Percentiles rank a stretch among this genome's conserved stretches.
Conservation (phyloP, 768 basidiomycete genomes). For the Pleurotus giganteus region DNA sequence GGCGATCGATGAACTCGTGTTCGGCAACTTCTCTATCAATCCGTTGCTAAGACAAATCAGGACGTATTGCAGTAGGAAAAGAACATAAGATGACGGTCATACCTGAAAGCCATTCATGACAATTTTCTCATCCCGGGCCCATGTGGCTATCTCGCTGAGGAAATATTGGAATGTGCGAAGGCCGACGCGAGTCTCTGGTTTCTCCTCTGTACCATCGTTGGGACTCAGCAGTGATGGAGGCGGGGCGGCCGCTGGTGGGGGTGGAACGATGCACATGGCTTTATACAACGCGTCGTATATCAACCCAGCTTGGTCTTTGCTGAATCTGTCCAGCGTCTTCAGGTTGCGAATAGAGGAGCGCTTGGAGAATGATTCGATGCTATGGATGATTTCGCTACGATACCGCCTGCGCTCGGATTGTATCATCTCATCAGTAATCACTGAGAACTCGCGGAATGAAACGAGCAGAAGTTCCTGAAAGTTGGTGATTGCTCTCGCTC, state of each 20-base stretch:
- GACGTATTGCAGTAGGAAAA: constrained; percentile 7
- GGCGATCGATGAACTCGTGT: constrained; percentile 89
- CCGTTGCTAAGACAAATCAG: constrained; percentile 58
- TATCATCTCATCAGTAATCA: constrained; percentile 95
- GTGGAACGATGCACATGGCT: constrained; percentile 76
- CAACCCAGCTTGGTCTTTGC: constrained; percentile 82
- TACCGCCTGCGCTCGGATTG: constrained; percentile 80
- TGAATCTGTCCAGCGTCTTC: constrained; percentile 73
- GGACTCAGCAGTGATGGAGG: constrained; percentile 53
- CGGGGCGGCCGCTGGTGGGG: constrained; percentile 49
- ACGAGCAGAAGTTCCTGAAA: constrained; percentile 97
- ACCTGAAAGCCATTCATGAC: constrained; percentile 92
- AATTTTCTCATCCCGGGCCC: constrained; percentile 93
- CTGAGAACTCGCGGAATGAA: constrained; percentile 95
- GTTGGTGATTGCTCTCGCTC: constrained; percentile 89
- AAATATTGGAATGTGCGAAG: constrained; percentile 85
- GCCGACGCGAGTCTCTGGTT: constrained; percentile 88
- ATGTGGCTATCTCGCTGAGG: constrained; percentile 88
- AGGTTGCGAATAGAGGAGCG: constrained; percentile 88
- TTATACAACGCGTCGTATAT: constrained; percentile 93
- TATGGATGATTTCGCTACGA: constrained; percentile 86
- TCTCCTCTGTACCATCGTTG: constrained; percentile 65
- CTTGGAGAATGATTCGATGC: constrained; percentile 92
- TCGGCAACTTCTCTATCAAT: constrained; percentile 90
- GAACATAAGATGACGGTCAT: constrained; percentile 11